Evolutionary conservation across 768 basidiomycete genomes (phyloP), one percentile per base, ranked within the genome.

Genomic region (Phlegmacium glaucopus): DNA sequence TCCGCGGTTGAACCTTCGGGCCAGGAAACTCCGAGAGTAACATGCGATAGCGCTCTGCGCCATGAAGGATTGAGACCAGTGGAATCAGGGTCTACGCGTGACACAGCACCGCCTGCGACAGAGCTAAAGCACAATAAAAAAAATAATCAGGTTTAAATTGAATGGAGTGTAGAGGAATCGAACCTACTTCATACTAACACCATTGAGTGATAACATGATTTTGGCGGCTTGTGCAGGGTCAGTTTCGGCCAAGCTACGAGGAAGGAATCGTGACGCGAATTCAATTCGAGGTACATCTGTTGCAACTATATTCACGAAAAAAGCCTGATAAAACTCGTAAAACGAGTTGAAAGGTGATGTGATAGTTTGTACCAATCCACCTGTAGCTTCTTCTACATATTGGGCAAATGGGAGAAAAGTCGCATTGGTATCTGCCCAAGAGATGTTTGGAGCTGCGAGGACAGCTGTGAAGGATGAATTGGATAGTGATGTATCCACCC

Each of bases 21-120:
- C 69, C 68, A 70, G 13, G 8, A 13, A 9, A 43, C 67, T 51
- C 10, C 22, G 4, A 44, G 57, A 8, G 56, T 39, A 4, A 64
- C 53, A 18, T 74, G 57, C 5, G 64, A 57, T 8, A 77, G 36
- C 1, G 75, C 67, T 11, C 67, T 61, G 12, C 78, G 65, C 75
- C 78, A 80, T 0, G 70, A 72, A 10, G 76, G 78, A 54, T 77
- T 69, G 15, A 77, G 50, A 12, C 72, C 77, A 9, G 62, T 62
- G 1, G 72, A 66, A 36, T 67, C 61, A 0, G 75, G 67, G 15
- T 67, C 58, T 28, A 60, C 54, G 15, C 57, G 55, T 3, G 66
- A 61, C 9, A 77, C 77, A 10, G 61, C 69, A 3, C 79, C 77
- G 2, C 78, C 78, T 6, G 61, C 68, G 6, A 78, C 56, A 18